Percentiles rank a stretch among this genome's conserved stretches.
phyloP scores from a whole-genome alignment of 768 basidiomycete genomes.

The Trametes cinnabarina region DNA sequence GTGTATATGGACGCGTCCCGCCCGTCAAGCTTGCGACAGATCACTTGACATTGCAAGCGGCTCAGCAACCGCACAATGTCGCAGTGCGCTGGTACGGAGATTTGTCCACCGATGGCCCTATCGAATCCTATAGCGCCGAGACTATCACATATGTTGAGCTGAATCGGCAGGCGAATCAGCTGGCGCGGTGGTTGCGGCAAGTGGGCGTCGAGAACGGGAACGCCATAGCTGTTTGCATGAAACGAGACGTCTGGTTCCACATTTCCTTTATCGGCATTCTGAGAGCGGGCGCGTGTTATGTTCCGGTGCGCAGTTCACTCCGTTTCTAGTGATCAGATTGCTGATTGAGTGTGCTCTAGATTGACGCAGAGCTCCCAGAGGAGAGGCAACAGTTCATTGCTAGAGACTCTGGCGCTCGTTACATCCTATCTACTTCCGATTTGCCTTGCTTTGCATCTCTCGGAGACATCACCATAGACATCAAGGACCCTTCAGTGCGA shows the following conservation, averaged over 20 bases:
- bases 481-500: slow-evolving; percentile 25
- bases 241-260: slow-evolving; percentile 43
- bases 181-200: slow-evolving; percentile 42
- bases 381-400: slow-evolving; percentile 48
- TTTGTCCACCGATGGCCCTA: slow-evolving; percentile 12
- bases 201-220: slow-evolving; percentile 38
- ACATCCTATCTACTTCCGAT: slow-evolving; percentile 35
- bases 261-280: slow-evolving; percentile 43
- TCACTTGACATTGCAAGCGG: slow-evolving; percentile 4
- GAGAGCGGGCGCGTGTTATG: slow-evolving; percentile 51
- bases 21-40: slow-evolving; percentile 12
- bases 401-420: slow-evolving; percentile 39
- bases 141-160: slow-evolving; percentile 36
- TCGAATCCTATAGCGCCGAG: slow-evolving; percentile 3
- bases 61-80: slow-evolving; percentile 3
- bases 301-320: slow-evolving; percentile 38
- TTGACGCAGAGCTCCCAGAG: slow-evolving; percentile 48
- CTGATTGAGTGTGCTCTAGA: slow-evolving; percentile 29
- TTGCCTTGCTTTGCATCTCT: slow-evolving; percentile 28
- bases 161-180: slow-evolving; percentile 37
- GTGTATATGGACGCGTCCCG: slow-evolving; percentile 10
- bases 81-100: slow-evolving; percentile 20
- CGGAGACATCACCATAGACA: slow-evolving; percentile 23
- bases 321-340: too few relatives aligned
- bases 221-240: slow-evolving; percentile 46